Percentiles rank a stretch among this genome's conserved stretches.
phyloP scores from a whole-genome alignment of 2,329 filamentous ascomycete species.

The Phyllosticta citrichinensis region DNA sequence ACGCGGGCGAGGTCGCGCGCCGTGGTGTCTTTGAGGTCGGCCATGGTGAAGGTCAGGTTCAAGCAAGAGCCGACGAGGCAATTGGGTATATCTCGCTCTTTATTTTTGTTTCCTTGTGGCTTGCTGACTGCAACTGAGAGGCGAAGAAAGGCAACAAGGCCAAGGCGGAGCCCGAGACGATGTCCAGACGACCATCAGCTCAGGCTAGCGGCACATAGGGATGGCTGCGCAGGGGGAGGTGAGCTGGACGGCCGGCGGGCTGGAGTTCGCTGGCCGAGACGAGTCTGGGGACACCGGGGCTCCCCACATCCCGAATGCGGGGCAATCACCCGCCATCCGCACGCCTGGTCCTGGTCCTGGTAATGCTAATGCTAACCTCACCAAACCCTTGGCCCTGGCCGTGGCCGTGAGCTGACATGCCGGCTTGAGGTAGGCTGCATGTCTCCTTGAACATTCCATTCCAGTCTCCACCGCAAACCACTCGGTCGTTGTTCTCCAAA shows the following conservation, averaged over 20 bases:
- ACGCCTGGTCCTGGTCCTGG: not conserved
- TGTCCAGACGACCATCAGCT: not conserved
- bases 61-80: no score
- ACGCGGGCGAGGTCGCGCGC: conserved; percentile 22
- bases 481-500: not conserved
- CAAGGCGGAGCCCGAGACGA: not conserved
- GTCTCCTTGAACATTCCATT: not conserved
- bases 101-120: not conserved
- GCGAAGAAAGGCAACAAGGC: not conserved
- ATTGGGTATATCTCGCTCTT: not conserved
- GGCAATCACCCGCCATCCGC: not conserved
- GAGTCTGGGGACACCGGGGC: not conserved
- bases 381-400: not conserved
- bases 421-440: not conserved
- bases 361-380: not conserved
- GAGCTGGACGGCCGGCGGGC: not conserved
- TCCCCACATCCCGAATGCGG: not conserved
- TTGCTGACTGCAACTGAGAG: not conserved
- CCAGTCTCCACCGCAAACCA: no score
- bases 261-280: not conserved
- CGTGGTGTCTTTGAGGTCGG: conserved; percentile 17
- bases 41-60: conserved; percentile 3
- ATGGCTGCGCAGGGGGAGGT: no score
- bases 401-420: not conserved
- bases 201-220: not conserved